phyloP scores from a whole-genome alignment of 805 yeast genomes.

The Teunomyces aglyptinius region DNA sequence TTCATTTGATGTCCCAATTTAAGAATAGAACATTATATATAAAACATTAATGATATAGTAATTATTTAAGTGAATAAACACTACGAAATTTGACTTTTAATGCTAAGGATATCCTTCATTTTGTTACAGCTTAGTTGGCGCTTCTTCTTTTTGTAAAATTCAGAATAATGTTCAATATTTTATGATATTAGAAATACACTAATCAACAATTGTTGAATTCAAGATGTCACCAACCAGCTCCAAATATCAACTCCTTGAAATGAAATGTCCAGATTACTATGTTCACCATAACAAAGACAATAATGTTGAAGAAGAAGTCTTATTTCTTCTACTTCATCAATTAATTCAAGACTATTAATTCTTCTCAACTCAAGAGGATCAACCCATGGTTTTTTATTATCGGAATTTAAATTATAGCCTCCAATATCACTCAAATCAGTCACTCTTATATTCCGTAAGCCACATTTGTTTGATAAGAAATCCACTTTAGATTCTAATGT shows the following conservation, averaged over 20 bases:
- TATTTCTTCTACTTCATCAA: conserved; percentile 77
- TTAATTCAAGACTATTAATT: conserved; percentile 55
- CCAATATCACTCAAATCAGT: conserved; percentile 48
- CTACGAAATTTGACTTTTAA: no score
- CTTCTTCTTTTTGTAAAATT: no score
- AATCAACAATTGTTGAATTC: not conserved
- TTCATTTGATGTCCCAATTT: no score
- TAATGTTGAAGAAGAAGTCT: conserved; percentile 61
- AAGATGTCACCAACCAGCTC: not conserved
- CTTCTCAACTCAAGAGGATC: conserved; percentile 36
- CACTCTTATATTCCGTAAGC: conserved; percentile 31
- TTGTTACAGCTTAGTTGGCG: no score
- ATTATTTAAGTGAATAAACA: no score
- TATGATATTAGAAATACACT: no score
- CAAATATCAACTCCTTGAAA: not conserved
- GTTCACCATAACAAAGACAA: conserved; percentile 39
- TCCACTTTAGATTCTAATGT: conserved; percentile 30
- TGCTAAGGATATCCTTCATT: no score
- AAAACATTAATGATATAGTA: no score
- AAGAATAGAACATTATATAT: no score
- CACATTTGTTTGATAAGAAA: conserved; percentile 22
- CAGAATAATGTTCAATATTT: no score
- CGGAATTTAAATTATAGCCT: conserved; percentile 32
- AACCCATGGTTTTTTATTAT: conserved; percentile 40
- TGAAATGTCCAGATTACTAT: conserved; percentile 31